Evolutionary conservation across 2,329 filamentous ascomycete species (phyloP), one percentile per base, ranked within the genome.

Genomic region (Drechslerella dactyloides): DNA sequence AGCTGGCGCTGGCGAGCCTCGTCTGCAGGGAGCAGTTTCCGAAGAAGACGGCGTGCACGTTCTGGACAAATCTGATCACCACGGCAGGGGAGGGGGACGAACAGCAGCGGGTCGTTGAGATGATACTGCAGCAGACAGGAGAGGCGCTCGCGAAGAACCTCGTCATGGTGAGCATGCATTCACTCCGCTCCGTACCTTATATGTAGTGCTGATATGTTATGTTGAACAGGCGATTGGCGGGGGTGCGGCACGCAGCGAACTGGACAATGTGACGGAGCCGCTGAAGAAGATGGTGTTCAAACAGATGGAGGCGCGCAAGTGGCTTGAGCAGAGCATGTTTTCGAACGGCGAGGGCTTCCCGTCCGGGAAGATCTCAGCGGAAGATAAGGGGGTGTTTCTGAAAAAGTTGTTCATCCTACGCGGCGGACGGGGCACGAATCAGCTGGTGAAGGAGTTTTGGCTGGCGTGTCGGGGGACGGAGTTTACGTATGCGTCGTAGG

Each of bases 391-490:
- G 1, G 74, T 85, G 10, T 91, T 90, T 75, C 76, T 90, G 35
- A 86, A 87, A 78, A 89, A 87, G 76, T 77, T 92, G 8, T 80
- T 89, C 64, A 88, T 86, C 76, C 80, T 90, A 35, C 82, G 89
- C 42, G 89, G 89, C 6, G 82, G 84, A 0, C 83, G 84, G 73
- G 81, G 83, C 55, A 90, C 89, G 1, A 90, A 88, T 74, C 84
- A 87, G 61, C 82, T 90, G 0, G 85, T 90, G 1, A 84, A 85
- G 68, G 87, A 90, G 30, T 91, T 91, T 77, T 92, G 88, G 87
- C 80, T 90, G n/a, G 82, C 84, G 1, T 88, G 87, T 73, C 82
- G 89, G 52, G 83, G 83, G 2, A 80, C 79, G 42, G 75, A 77
- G 27, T 78, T 79, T 75, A 74, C 74, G 21, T 79, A 78, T 75